Conservation (phyloP, 352 stramenopile genomes). For the Phytopythium boreale region DNA sequence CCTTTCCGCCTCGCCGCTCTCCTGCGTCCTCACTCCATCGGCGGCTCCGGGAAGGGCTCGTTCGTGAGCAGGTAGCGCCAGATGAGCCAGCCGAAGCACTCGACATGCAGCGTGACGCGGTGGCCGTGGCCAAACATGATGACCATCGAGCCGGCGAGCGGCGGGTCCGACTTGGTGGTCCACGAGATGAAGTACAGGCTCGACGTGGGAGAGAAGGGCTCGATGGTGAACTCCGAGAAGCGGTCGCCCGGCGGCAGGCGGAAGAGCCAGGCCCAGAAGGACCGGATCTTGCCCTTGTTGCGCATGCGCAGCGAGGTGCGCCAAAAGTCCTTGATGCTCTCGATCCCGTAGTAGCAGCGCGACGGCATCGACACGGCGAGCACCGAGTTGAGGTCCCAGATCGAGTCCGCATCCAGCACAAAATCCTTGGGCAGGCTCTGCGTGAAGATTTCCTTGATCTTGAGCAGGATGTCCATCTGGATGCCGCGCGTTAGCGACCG, state of each 20-base stretch:
- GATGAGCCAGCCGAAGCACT: conserved; percentile 85
- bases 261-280: conserved; percentile 85
- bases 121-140: conserved; percentile 86
- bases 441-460: conserved; percentile 88
- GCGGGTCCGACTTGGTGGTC: conserved; percentile 78
- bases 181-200: conserved; percentile 85
- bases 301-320: conserved; percentile 79
- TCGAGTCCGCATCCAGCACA: conserved; percentile 78
- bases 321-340: conserved; percentile 88
- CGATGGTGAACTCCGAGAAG: conserved; percentile 73
- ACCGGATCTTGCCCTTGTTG: conserved; percentile 87
- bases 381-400: conserved; percentile 85
- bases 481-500: conserved; percentile 71
- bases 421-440: conserved; percentile 85
- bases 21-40: conserved; percentile 34
- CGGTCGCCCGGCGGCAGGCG: conserved; percentile 68
- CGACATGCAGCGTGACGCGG: conserved; percentile 79
- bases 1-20: neutral
- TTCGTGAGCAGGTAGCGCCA: conserved; percentile 85
- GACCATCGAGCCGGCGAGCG: conserved; percentile 70
- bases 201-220: conserved; percentile 64
- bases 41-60: conserved; percentile 68
- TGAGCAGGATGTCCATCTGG: conserved; percentile 85
- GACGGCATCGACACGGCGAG: conserved; percentile 83
- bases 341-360: conserved; percentile 83